A percentile compares a stretch with the other conserved stretches of the same genome.
phyloP scores from a whole-genome alignment of 805 yeast species.

The Torulaspora franciscae region DNA sequence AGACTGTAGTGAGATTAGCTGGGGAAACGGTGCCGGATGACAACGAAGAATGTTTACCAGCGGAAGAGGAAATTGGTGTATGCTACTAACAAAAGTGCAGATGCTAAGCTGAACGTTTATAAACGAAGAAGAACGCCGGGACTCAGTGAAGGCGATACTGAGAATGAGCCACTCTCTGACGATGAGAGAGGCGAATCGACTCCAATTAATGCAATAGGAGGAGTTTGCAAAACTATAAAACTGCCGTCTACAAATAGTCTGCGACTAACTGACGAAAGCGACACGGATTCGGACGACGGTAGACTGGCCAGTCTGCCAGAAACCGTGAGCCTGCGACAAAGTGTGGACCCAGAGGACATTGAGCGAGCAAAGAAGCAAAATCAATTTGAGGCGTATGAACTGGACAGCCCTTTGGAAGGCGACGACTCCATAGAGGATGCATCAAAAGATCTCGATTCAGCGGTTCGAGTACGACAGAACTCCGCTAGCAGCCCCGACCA shows the following conservation, averaged over 20 bases:
- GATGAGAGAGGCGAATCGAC: neutral
- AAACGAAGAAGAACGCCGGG: constrained; percentile 7
- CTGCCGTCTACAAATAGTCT: neutral
- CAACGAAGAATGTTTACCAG: neutral
- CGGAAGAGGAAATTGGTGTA: constrained; percentile 10
- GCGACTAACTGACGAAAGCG: neutral
- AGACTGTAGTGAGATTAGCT: neutral
- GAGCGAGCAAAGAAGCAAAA: constrained; percentile 1
- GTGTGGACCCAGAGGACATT: constrained; percentile 4
- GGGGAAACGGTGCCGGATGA: neutral
- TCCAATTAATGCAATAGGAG: neutral
- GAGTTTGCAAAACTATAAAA: neutral
- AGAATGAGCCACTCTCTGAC: neutral
- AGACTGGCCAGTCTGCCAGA: neutral
- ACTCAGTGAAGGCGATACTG: neutral
- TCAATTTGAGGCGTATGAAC: neutral
- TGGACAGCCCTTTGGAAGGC: neutral
- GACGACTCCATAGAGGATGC: constrained; percentile 5
- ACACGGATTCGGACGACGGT: neutral
- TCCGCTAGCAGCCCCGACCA: constrained; percentile 1
- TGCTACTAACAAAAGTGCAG: constrained; percentile 5
- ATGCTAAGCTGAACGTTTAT: constrained; percentile 6
- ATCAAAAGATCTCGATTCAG: neutral
- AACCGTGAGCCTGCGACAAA: constrained; percentile 2
- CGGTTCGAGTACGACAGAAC: neutral